Evolutionary conservation across 2,329 filamentous ascomycete species (phyloP).

Genomic region (Plectosphaerella plurivora): DNA sequence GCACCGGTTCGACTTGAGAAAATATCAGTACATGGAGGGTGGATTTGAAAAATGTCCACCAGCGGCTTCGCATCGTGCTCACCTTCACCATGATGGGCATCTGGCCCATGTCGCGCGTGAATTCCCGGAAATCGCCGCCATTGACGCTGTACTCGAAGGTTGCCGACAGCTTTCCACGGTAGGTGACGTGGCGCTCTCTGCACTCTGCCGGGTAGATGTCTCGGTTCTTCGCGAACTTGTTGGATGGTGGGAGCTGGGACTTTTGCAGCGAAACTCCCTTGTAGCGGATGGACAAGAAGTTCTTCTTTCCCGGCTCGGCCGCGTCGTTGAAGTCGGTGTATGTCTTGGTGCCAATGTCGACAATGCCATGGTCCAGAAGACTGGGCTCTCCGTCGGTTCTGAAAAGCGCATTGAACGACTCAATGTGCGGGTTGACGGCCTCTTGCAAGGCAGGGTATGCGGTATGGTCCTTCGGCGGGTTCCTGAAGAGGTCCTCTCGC

Average conservation of each 20-base stretch:
- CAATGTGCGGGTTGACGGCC: constrained; percentile 87
- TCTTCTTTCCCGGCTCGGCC: constrained; percentile 55
- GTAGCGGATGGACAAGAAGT: constrained; percentile 73
- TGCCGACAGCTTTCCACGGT: constrained; percentile 79
- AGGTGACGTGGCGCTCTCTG: constrained; percentile 87
- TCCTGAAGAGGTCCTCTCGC: constrained; percentile 81
- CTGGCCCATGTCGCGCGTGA: constrained; percentile 79
- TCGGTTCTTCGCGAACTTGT: constrained; percentile 79
- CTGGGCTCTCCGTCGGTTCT: constrained; percentile 56
- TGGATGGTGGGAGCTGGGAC: constrained; percentile 70
- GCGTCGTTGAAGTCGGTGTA: constrained; percentile 79
- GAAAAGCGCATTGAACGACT: constrained; percentile 93
- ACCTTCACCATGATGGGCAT: constrained; percentile 93
- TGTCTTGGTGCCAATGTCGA: constrained; percentile 85
- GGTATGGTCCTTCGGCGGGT: constrained; percentile 81
- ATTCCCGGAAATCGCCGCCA: constrained; percentile 76
- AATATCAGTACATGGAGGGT: constrained; percentile 13
- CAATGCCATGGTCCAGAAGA: constrained; percentile 67
- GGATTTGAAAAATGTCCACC: not conserved
- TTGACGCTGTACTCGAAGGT: constrained; percentile 85
- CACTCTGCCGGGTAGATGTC: constrained; percentile 90
- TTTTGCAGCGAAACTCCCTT: constrained; percentile 81
- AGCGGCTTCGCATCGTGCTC: constrained; percentile 20
- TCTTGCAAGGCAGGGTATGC: constrained; percentile 83
- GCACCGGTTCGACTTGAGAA: constrained; percentile 74